Conservation (phyloP, 306 rosid genomes). For the Adenanthera pavonina region DNA sequence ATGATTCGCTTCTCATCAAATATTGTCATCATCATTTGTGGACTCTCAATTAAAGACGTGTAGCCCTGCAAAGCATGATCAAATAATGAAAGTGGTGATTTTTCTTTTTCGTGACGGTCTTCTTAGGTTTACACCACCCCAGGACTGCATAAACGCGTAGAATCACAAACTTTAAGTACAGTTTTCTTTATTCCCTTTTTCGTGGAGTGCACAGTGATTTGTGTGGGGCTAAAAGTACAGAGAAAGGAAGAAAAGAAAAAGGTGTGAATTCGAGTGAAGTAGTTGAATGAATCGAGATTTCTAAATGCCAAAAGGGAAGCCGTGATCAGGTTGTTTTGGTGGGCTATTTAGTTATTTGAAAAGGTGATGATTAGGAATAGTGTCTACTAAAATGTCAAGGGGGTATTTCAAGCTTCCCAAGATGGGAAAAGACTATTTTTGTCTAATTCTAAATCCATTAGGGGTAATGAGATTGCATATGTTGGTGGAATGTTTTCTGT, state of each 20-base stretch:
- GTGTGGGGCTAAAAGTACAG: constrained; percentile 3
- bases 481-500: not conserved
- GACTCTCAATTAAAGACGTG: constrained; percentile 39
- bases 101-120: not conserved
- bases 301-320: not conserved
- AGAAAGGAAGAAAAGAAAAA: not conserved
- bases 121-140: not conserved
- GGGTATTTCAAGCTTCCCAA: not conserved
- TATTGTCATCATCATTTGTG: constrained; percentile 33
- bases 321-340: not conserved
- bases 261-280: not conserved
- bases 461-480: not conserved
- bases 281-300: not conserved
- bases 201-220: not conserved
- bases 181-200: no score
- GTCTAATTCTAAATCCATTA: not conserved
- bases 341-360: not conserved
- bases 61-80: constrained; percentile 30
- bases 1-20: constrained; percentile 39
- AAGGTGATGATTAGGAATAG: not conserved
- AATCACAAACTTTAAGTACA: not conserved
- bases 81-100: not conserved
- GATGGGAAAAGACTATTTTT: not conserved
- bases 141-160: constrained; percentile 1
- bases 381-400: no score